A percentile compares a stretch with the other conserved stretches of the same genome.
Conservation (phyloP, 169 alveolate genomes). For the Plasmodium falciparum region DNA sequence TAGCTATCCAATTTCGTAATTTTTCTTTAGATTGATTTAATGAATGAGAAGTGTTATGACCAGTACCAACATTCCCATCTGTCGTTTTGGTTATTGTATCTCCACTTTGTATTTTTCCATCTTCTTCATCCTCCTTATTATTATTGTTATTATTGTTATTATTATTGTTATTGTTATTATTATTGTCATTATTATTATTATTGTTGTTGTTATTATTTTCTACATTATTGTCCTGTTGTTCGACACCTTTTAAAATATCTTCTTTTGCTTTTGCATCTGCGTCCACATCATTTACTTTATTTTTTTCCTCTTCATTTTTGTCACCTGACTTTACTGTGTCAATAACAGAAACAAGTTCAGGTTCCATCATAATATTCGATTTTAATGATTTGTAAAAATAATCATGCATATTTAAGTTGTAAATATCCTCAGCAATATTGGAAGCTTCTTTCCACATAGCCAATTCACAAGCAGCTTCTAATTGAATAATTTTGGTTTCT, state of each 20-base stretch:
- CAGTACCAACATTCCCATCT: slow-evolving; percentile 39
- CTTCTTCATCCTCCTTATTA: neutral
- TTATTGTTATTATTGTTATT: neutral
- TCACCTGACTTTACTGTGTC: neutral
- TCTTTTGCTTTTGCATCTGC: neutral
- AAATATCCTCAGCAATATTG: slow-evolving; percentile 95
- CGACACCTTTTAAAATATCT: neutral
- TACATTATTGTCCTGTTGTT: neutral
- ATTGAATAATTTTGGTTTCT: slow-evolving; percentile 93
- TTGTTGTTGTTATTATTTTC: neutral
- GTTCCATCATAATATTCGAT: slow-evolving; percentile 13
- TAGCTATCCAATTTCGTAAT: slow-evolving; percentile 90
- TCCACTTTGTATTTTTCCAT: neutral
- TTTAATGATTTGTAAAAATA: slow-evolving; percentile 76
- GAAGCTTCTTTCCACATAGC: slow-evolving; percentile 96
- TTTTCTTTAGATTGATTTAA: slow-evolving; percentile 86
- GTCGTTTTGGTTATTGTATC: slow-evolving; percentile 8
- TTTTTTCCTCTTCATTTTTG: neutral
- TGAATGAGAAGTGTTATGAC: slow-evolving; percentile 66
- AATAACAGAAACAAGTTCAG: slow-evolving; percentile 13
- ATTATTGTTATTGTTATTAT: neutral
- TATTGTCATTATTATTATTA: neutral
- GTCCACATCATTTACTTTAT: neutral
- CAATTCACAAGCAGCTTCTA: slow-evolving; percentile 94
- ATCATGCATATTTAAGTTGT: slow-evolving; percentile 87